Conservation (phyloP, 768 basidiomycete genomes). For the Mycena chlorophos region DNA sequence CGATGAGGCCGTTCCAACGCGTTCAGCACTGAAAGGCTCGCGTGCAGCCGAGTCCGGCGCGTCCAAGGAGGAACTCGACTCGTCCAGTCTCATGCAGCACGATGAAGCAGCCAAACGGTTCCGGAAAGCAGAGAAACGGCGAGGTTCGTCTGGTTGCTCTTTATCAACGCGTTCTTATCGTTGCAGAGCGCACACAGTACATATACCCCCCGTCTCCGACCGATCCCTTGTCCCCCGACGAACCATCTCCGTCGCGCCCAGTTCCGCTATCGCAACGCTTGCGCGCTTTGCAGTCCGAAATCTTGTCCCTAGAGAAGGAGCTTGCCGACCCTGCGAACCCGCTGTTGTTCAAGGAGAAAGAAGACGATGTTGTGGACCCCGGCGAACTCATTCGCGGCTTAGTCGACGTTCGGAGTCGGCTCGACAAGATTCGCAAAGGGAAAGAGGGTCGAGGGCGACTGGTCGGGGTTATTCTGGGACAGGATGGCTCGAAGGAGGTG, state of each 20-base stretch:
- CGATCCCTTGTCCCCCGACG: slow-evolving; percentile 43
- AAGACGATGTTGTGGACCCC: slow-evolving; percentile 64
- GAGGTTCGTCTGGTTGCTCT: slow-evolving; percentile 36
- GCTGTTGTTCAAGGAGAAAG: slow-evolving; percentile 56
- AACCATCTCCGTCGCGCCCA: slow-evolving; percentile 36
- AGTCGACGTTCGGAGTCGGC: slow-evolving; percentile 68
- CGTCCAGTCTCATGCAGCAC: slow-evolving; percentile 58
- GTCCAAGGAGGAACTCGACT: slow-evolving; percentile 68
- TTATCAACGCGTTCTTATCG: neutral
- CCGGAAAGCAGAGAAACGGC: slow-evolving; percentile 66
- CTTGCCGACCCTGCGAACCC: slow-evolving; percentile 81
- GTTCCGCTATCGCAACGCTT: slow-evolving; percentile 60
- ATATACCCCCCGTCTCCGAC: slow-evolving; percentile 69
- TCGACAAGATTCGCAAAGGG: slow-evolving; percentile 66
- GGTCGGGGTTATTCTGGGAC: slow-evolving; percentile 56
- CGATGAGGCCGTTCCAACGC: slow-evolving; percentile 47
- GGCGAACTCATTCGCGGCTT: slow-evolving; percentile 76
- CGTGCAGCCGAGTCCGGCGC: slow-evolving; percentile 37
- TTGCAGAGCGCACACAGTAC: slow-evolving; percentile 56
- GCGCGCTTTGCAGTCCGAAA: slow-evolving; percentile 70
- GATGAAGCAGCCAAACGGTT: slow-evolving; percentile 74
- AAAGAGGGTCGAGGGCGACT: slow-evolving; percentile 67
- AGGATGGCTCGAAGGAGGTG: slow-evolving; percentile 21
- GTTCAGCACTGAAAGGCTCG: slow-evolving; percentile 35
- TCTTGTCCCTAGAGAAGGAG: slow-evolving; percentile 77